Evolutionary conservation across 345 rosid species (phyloP), one percentile per base, ranked within the genome.

Genomic region (Camelina neglecta): DNA sequence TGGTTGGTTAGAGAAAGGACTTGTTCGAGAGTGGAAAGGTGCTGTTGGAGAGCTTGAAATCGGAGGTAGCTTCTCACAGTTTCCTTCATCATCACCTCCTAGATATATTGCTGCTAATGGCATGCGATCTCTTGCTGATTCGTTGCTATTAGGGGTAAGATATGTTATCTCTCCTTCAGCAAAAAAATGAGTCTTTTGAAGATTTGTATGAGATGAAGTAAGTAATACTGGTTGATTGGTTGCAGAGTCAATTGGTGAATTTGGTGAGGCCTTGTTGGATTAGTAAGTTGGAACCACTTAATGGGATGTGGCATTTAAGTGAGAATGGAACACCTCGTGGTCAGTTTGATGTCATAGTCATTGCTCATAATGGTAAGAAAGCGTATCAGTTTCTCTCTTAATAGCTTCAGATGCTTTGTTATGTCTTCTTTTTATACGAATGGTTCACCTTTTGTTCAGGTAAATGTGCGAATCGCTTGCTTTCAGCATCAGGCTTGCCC

Each of bases 231-330:
- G 57, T 16, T 82, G 60, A 49, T 69, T 78, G 24, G 69, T 55
- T 80, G 84, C 85, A 92, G 98, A 89, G 85, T 73, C 66, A 71
- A 71, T 58, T 84, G 87, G 90, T 87, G 47, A 74, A 83, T 80
- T 83, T 94, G 76, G 91, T 81, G 70, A 90, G 98, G 70, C 98
- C 97, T 83, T 90, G 93, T 86, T 94, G 98, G 95, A 88, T 92
- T 60, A 90, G 97, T 83, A 89, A 84, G 82, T 76, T 94, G 2
- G 96, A 92, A 69, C 90, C 96, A 4, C 86, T 84, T 49, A 90
- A 92, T 71, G 95, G 97, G 66, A 86, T 83, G 95, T 94, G 98
- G 97, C 90, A 92, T 76, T 81, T 94, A 76, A 92, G 89, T 42
- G 98, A 92, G 85, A 89, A 94, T 51, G 92, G 92, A 72, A 86